Evolutionary conservation across 208 protist species (phyloP).

Genomic region (Lotmaria passim): DNA sequence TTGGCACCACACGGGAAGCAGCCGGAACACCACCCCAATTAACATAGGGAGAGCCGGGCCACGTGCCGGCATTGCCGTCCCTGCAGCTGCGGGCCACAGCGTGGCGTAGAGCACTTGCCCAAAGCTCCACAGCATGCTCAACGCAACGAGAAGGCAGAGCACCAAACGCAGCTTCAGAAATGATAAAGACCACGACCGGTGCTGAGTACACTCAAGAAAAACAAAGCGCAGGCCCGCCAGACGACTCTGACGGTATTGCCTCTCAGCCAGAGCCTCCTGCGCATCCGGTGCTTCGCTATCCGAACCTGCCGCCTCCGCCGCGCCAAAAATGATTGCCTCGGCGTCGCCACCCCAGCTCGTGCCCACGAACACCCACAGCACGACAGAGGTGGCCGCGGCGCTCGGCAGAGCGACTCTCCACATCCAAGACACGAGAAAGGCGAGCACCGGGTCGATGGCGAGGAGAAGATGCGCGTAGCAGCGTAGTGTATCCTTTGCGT

Average conservation of each 20-base stretch:
- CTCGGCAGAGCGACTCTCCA: slow-evolving; percentile 22
- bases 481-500: background rate
- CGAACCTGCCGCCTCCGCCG: background rate
- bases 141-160: slow-evolving; percentile 35
- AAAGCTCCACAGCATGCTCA: slow-evolving; percentile 28
- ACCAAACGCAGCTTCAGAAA: slow-evolving; percentile 41
- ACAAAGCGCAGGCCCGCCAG: slow-evolving; percentile 17
- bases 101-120: slow-evolving; percentile 10
- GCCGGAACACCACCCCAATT: background rate
- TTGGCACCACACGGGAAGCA: slow-evolving; percentile 25
- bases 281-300: background rate
- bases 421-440: slow-evolving; percentile 9
- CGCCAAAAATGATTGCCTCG: slow-evolving; percentile 7
- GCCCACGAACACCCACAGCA: slow-evolving; percentile 30
- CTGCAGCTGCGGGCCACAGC: background rate
- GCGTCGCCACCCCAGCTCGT: slow-evolving; percentile 22
- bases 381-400: slow-evolving; percentile 4
- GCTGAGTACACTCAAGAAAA: slow-evolving; percentile 14
- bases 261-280: background rate
- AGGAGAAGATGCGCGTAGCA: slow-evolving; percentile 21
- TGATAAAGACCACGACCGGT: slow-evolving; percentile 28
- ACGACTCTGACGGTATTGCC: slow-evolving; percentile 10
- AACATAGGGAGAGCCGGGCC: background rate
- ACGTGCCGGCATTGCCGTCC: background rate
- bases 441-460: background rate